Conservation (phyloP, 345 rosid genomes). For the Aegle marmelos region DNA sequence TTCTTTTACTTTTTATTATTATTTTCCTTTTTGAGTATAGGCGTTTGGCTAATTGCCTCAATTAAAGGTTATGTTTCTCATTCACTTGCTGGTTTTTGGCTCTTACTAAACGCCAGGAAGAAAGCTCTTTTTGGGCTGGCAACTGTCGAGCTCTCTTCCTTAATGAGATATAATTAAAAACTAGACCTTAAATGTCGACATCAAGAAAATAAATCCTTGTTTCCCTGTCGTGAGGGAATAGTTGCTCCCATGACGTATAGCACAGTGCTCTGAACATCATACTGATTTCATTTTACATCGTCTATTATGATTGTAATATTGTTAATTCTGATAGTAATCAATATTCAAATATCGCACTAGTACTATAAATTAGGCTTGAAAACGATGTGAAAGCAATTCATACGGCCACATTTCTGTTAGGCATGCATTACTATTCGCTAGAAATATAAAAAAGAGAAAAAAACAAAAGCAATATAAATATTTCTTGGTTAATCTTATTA, state of each 20-base stretch:
- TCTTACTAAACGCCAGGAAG: slow-evolving; percentile 8
- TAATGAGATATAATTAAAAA: slow-evolving; percentile 13
- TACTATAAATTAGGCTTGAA: not conserved
- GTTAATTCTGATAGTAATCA: not conserved
- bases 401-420: not conserved
- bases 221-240: slow-evolving; percentile 22
- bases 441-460: not conserved
- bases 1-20: not conserved
- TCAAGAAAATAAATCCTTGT: slow-evolving; percentile 12
- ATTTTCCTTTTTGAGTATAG: not conserved
- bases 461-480: not conserved
- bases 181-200: slow-evolving; percentile 24
- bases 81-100: slow-evolving; percentile 18
- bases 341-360: not conserved
- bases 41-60: not conserved
- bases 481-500: not conserved
- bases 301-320: not conserved
- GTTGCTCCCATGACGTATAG: slow-evolving; percentile 13
- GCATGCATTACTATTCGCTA: not conserved
- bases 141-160: slow-evolving; percentile 22
- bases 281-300: not conserved
- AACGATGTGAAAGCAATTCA: slow-evolving; percentile 1
- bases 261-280: not conserved
- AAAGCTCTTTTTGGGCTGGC: slow-evolving; percentile 19
- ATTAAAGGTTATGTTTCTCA: not conserved